Percentiles rank a stretch among this genome's conserved stretches.
Evolutionary conservation across 2,329 filamentous ascomycete species (phyloP).

Genomic region (Zymoseptoria passerinii): DNA sequence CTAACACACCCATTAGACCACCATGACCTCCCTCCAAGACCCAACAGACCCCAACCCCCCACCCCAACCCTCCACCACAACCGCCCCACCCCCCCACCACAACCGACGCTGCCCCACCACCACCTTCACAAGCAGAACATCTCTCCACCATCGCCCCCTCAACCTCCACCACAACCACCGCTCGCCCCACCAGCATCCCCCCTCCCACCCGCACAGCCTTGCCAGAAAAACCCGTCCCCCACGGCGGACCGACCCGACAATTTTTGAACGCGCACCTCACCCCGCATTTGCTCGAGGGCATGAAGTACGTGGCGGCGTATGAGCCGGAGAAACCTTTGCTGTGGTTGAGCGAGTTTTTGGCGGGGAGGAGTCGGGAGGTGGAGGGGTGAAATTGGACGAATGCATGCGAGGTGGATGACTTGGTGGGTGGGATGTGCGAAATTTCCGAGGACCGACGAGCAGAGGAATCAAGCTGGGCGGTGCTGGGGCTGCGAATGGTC

Average conservation of each 20-base stretch:
- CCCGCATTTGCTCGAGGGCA: constrained; percentile 43
- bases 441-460: no score
- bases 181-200: constrained; percentile 15
- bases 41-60: constrained; percentile 21
- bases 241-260: constrained; percentile 41
- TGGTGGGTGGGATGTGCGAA: no score
- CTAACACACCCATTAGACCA: constrained; percentile 5
- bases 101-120: constrained; percentile 8
- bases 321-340: constrained; percentile 45
- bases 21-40: constrained; percentile 16
- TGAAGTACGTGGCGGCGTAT: constrained; percentile 43
- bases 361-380: constrained; percentile 40
- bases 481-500: no score
- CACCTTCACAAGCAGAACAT: constrained; percentile 7
- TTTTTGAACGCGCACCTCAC: constrained; percentile 44
- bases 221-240: constrained; percentile 34
- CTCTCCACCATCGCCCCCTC: constrained; percentile 13
- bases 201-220: constrained; percentile 21
- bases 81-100: constrained; percentile 11
- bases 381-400: no score
- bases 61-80: constrained; percentile 19
- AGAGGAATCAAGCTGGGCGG: no score
- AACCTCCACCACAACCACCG: constrained; percentile 20
- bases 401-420: no score
- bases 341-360: constrained; percentile 42